phyloP scores from a whole-genome alignment of 2,329 filamentous ascomycete species.

The Trichoderma aggressivum region DNA sequence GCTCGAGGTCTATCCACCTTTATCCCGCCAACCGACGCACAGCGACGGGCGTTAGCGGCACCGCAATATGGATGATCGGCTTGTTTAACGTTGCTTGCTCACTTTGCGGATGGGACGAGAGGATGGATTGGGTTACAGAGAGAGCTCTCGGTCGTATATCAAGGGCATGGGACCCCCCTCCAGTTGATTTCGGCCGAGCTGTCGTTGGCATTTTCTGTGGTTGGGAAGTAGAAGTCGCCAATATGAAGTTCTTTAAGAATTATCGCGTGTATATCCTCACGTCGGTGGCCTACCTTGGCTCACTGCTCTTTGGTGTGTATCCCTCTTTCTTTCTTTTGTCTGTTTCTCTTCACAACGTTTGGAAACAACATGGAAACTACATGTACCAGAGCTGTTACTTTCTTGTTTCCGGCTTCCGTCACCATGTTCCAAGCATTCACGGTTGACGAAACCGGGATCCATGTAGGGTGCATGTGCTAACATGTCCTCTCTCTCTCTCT shows the following conservation, averaged over 20 bases:
- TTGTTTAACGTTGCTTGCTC: neutral
- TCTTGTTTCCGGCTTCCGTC: neutral
- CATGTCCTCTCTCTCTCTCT: neutral
- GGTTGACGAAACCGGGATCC: neutral
- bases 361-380: neutral
- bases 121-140: neutral
- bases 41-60: neutral
- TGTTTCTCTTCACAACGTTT: neutral
- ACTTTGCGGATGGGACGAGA: neutral
- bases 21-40: neutral
- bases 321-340: neutral
- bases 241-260: slow-evolving; percentile 17
- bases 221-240: neutral
- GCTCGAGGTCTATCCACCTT: neutral
- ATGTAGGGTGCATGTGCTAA: neutral
- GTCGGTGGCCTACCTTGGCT: slow-evolving; percentile 18
- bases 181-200: too few relatives aligned
- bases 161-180: neutral
- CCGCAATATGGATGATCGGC: slow-evolving; percentile 1
- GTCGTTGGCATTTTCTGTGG: neutral
- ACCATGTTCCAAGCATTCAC: neutral
- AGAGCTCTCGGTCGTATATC: neutral
- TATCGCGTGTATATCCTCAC: slow-evolving; percentile 19
- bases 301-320: slow-evolving; percentile 17
- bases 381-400: neutral